Conservation (phyloP, 1,139 yeast species). For the Blastobotrys petasosporus region DNA sequence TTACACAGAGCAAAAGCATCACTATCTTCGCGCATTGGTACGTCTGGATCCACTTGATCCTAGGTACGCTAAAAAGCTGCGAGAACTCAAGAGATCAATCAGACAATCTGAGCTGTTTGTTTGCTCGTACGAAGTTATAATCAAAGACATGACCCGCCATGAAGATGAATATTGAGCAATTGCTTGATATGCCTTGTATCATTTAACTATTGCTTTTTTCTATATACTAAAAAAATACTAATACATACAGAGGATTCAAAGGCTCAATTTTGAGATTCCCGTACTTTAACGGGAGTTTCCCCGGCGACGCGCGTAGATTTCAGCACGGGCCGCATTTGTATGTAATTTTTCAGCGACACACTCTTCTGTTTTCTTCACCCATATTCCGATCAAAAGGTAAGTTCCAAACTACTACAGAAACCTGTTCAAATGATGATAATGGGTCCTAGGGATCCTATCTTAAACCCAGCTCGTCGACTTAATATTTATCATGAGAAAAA, state of each 20-base stretch:
- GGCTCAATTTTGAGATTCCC: no score
- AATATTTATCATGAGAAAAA: constrained; percentile 27
- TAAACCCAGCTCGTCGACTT: constrained; percentile 34
- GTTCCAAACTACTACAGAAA: constrained; percentile 9
- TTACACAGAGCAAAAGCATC: constrained; percentile 10
- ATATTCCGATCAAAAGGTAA: not conserved
- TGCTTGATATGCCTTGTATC: not conserved
- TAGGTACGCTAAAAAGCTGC: constrained; percentile 5
- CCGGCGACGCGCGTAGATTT: no score
- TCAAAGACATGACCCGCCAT: constrained; percentile 5
- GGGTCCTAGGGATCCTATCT: constrained; percentile 24
- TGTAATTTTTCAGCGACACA: not conserved
- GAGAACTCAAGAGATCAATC: constrained; percentile 9
- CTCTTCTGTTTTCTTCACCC: constrained; percentile 2
- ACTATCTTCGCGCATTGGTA: constrained; percentile 11
- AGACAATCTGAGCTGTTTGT: constrained; percentile 13
- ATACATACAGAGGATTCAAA: no score
- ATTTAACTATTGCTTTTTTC: not conserved
- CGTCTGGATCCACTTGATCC: constrained; percentile 13
- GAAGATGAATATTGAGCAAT: no score
- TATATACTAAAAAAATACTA: not conserved
- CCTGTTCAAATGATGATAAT: constrained; percentile 25
- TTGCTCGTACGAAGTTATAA: constrained; percentile 13
- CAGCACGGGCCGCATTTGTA: not conserved
- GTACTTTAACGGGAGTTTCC: no score